Evolutionary conservation across 2,329 filamentous ascomycete genomes (phyloP), one percentile per base, ranked within the genome.

Genomic region (Teratosphaeria zuluensis): DNA sequence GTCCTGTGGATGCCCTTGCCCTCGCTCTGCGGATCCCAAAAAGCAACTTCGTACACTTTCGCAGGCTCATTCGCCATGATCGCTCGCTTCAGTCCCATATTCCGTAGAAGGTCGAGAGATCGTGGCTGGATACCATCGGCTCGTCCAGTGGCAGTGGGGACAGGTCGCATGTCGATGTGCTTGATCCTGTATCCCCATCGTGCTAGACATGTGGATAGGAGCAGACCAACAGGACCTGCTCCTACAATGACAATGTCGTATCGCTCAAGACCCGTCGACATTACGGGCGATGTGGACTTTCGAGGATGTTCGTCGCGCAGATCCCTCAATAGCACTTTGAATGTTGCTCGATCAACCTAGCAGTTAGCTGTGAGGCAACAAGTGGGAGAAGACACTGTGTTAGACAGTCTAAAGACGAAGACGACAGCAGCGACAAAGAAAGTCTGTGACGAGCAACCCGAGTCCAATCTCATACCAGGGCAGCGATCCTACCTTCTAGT

Each of bases 121-220:
- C 92, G 86, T 42, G 91, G 91, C 76, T 96, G 91, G 59, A 96
- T 95, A 62, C 90, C 91, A 74, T 96, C 91, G 58, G 91, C 92
- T 63, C 91, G 88, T 56, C 91, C 91, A 21, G 90, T 95, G 2
- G 84, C 78, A 12, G 91, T 96, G 16, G 91, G 91, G 68, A 92
- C 88, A 1, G 90, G 80, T 60, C 91, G 83, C 75, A 95, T 95
- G 76, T 96, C 92, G 70, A 96, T 90, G 75, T 96, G 90, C 79
- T 92, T 95, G 74, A 96, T 90, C 73, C 85, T 90, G 80, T 96
- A 96, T 21, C 92, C 92, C 90, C 91, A 96, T 77, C 91, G 82
- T 61, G 90, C 89, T 62, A 96, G 82, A 71, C 89, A 92, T 32
- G 91, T 91, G 8, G 90, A 94, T 28, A 96, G 81, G 76, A 95